Evolutionary conservation across 2,329 filamentous ascomycete genomes (phyloP).

Genomic region (Pseudohalonectria lignicola): DNA sequence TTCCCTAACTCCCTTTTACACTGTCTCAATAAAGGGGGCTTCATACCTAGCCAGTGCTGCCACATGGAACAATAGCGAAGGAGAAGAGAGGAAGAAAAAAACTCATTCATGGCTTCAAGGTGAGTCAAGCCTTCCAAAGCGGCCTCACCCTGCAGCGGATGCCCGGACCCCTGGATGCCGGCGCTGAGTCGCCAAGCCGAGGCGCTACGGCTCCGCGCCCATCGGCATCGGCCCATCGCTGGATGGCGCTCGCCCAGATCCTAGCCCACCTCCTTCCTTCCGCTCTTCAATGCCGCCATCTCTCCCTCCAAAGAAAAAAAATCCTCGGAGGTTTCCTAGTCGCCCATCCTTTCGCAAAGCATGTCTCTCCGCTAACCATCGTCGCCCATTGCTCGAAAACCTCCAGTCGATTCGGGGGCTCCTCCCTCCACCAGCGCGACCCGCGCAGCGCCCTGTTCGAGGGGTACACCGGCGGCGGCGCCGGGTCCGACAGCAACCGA

Average conservation of each 20-base stretch:
- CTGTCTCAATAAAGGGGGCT: too few species aligned
- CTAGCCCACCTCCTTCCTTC: background rate
- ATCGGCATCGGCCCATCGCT: background rate
- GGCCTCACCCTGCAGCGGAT: background rate
- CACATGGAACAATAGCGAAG: background rate
- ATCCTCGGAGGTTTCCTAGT: too few species aligned
- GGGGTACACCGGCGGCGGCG: constrained; percentile 51
- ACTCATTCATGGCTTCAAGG: constrained; percentile 12
- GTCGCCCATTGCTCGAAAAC: too few species aligned
- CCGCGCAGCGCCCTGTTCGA: constrained; percentile 65
- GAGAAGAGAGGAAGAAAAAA: too few species aligned
- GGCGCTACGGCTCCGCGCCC: background rate
- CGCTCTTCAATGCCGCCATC: background rate
- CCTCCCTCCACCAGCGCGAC: constrained; percentile 63
- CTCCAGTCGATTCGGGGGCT: constrained; percentile 53
- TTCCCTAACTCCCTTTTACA: too few species aligned
- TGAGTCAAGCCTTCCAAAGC: constrained; percentile 1
- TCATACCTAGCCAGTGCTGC: too few species aligned
- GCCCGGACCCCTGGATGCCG: background rate
- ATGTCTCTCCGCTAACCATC: too few species aligned
- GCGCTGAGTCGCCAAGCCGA: background rate
- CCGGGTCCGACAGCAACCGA: constrained; percentile 24
- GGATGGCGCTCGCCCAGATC: background rate
- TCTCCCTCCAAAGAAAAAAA: background rate
- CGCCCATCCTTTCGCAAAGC: too few species aligned